Base-by-base conservation (phyloP, 1,139 yeast species). In the Blastobotrys arbuscula region DNA sequence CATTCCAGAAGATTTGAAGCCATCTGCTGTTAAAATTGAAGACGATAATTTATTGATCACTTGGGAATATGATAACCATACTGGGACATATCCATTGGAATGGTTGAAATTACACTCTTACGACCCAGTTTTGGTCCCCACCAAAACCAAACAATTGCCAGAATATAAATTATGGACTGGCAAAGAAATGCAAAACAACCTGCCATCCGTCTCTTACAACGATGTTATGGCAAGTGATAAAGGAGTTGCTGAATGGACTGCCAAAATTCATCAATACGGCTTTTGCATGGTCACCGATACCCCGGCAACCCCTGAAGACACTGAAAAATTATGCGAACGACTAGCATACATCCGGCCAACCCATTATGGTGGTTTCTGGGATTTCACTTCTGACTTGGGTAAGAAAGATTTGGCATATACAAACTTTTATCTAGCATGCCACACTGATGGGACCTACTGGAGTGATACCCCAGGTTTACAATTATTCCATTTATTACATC, bases 321-420 rank as follows among this genome's bases (percentile, higher is more conserved):
- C 92, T 1, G 76, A 82, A 58, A 67, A 67, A 52, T 71, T 84
- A 48, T 77, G 82, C 51, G 81, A 81, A 55, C 69, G 78, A 57
- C 73, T 84, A 53, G 76, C 82, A 49, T 82, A 79, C 61, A 77
- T 83, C 50, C 70, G 86, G 37, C 84, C 82, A 20, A 84, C 92
- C 1, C 90, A 84, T 63, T 84, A 84, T 55, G 90, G 89, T 24
- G 89, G 87, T 3, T 83, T 84, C 65, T 84, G 90, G 89, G 89
- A 82, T 59, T 83, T 84, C 62, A 83, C 90, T 20, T 76, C 87
- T 13, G 87, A 84, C 61, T 69, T 84, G 59, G 74, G 82, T 41
- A 82, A 79, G 67, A 78, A 79, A 50, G 92, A 84, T 61, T 81
- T 88, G 2, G 92, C 90, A 2, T 84, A 84, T 62, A 82, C 89